Evolutionary conservation across 306 rosid genomes (phyloP).

Genomic region (Cucumis cinereus): DNA sequence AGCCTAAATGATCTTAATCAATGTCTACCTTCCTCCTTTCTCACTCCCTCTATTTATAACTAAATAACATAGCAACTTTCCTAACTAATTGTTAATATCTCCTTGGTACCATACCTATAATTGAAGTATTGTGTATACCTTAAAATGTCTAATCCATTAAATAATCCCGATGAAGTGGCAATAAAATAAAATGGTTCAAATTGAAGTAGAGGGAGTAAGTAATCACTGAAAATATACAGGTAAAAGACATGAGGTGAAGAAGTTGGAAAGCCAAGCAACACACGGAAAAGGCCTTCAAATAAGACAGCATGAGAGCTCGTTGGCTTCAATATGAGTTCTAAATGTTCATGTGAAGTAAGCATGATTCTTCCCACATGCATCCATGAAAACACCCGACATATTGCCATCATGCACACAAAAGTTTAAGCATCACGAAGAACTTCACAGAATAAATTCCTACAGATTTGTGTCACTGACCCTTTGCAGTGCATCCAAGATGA

Average conservation of each 20-base stretch:
- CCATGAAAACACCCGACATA: background rate
- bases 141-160: background rate
- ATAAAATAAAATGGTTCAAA: background rate
- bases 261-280: background rate
- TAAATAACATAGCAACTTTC: background rate
- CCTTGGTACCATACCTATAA: background rate
- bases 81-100: background rate
- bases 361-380: background rate
- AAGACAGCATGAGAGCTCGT: background rate
- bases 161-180: background rate
- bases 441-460: background rate
- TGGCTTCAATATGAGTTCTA: background rate
- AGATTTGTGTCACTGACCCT: constrained; percentile 31
- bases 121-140: background rate
- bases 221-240: background rate
- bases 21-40: background rate
- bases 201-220: background rate
- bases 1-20: background rate
- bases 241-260: background rate
- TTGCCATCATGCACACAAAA: background rate
- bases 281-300: background rate
- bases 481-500: constrained; percentile 64
- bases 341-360: background rate
- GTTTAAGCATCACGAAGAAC: background rate
- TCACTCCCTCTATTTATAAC: background rate